Evolutionary conservation across 2,329 filamentous ascomycete species (phyloP).

Genomic region (Fusarium sp.): DNA sequence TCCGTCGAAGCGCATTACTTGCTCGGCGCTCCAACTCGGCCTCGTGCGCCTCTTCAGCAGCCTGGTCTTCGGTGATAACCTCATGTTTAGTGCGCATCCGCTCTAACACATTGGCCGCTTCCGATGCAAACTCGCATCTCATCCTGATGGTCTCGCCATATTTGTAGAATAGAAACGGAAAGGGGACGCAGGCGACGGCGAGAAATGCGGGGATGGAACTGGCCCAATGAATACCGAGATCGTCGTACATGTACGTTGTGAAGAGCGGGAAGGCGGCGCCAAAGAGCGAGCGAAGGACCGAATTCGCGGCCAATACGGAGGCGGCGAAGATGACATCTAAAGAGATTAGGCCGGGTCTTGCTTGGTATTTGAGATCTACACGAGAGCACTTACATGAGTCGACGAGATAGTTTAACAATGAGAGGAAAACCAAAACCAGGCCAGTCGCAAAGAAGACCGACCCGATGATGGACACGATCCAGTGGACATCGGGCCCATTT

Average conservation of each 20-base stretch:
- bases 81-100: constrained; percentile 53
- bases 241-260: constrained; percentile 67
- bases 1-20: constrained; percentile 39
- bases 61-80: constrained; percentile 46
- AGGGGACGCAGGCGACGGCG: constrained; percentile 75
- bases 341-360: constrained; percentile 23
- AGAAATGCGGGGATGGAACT: constrained; percentile 79
- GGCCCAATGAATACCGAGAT: constrained; percentile 80
- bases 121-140: constrained; percentile 75
- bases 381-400: constrained; percentile 62
- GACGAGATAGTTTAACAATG: constrained; percentile 73
- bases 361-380: background rate
- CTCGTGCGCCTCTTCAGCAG: constrained; percentile 39
- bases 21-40: constrained; percentile 43
- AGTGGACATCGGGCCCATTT: constrained; percentile 66
- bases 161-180: constrained; percentile 80
- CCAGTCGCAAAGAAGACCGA: constrained; percentile 65
- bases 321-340: constrained; percentile 78
- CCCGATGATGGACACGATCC: constrained; percentile 61
- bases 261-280: constrained; percentile 80
- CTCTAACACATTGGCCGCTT: constrained; percentile 71
- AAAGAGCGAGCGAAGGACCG: constrained; percentile 77
- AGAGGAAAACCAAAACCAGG: constrained; percentile 73
- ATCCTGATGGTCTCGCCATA: constrained; percentile 72
- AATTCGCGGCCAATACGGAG: constrained; percentile 77